Base-by-base conservation (phyloP, 768 basidiomycete species). In the Kwoniella botswanensis region DNA sequence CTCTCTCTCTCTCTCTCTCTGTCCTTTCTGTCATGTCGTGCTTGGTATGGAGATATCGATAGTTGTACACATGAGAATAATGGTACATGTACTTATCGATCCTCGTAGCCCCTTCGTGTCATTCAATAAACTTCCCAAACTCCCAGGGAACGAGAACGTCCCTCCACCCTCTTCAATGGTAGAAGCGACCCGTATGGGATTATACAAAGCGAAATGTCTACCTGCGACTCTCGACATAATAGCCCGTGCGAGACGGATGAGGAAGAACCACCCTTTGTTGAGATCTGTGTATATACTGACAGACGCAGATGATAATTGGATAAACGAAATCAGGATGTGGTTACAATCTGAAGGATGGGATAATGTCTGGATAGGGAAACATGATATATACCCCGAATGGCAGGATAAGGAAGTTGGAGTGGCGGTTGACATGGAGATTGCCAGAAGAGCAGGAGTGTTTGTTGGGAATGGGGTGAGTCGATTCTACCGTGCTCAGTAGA, bases 91-190 rank as follows among this genome's bases (percentile, higher is more conserved):
- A 35, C 35, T 35, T 35, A 35, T 35, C 35, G 35, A 35, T 35
- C 35, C 2, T 10, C 24, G n/a, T 64, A 81, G 82, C 4, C 82
- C 82, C 2, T 82, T 83, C 46, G 77, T 76, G 7, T 78, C 75
- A 15, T 83, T 79, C 76, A 83, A 82, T 73, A 81, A 82, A 61
- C 67, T 82, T 3, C 75, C 81, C 11, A 35, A 56, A 60, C 68
- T 79, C 0, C 82, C 82, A 9, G 82, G 82, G 2, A 83, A 83
- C 75, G 80, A 83, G 64, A 80, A 82, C 72, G 75, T 83, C 12
- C 82, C 82, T 0, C 79, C 82, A 6, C 72, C 82, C 9, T 21
- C 66, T 3, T 41, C 41, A 9, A 82, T 80, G 77, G 75, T 76
- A 17, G 71, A 78, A 64, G 77, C 81, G 9, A 73, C 79, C 17